These are phyloP conservation scores for Melanomma pulvis-pyrius DNA, from an alignment of 495 filamentous ascomycete genomes.

Conservation along the genomic window DNA sequence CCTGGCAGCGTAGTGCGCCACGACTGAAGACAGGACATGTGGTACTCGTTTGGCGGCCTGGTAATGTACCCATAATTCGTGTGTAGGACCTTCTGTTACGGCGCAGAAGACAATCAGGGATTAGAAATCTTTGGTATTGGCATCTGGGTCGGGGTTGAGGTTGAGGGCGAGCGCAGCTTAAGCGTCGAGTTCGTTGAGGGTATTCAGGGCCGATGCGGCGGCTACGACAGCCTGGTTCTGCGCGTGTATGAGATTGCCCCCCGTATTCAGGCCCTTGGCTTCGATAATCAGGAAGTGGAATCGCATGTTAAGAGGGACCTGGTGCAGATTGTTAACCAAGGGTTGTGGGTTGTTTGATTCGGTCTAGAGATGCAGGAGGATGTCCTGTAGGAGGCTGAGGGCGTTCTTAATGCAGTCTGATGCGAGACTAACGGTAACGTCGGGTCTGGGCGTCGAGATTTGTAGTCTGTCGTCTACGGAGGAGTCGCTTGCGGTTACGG, in stretches of 20 bases:
- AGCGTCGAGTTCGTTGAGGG: slow-evolving; percentile 1
- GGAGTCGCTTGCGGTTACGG: neutral
- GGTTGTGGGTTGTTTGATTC: neutral
- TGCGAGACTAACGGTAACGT: neutral
- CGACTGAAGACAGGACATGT: neutral
- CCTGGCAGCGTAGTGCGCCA: neutral
- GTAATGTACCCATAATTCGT: neutral
- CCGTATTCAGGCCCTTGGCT: slow-evolving; percentile 24
- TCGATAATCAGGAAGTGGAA: slow-evolving; percentile 27
- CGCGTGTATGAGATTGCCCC: slow-evolving; percentile 17
- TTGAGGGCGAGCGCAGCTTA: too few relatives aligned
- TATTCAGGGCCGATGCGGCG: slow-evolving; percentile 9
- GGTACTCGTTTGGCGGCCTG: neutral
- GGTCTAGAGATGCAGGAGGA: neutral
- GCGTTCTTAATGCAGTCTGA: neutral
- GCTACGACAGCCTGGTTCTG: slow-evolving; percentile 26
- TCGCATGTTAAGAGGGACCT: slow-evolving; percentile 7
- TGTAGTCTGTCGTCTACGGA: neutral
- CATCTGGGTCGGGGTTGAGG: neutral
- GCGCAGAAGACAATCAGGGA: neutral
- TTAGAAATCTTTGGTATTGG: neutral
- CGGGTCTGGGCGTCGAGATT: neutral
- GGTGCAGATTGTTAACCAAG: slow-evolving; percentile 12
- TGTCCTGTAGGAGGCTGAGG: neutral
- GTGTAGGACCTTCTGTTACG: neutral